Percentiles rank a stretch among this genome's conserved stretches.
Conservation (phyloP, 208 protist genomes). For the Acanthamoeba triangularis region DNA sequence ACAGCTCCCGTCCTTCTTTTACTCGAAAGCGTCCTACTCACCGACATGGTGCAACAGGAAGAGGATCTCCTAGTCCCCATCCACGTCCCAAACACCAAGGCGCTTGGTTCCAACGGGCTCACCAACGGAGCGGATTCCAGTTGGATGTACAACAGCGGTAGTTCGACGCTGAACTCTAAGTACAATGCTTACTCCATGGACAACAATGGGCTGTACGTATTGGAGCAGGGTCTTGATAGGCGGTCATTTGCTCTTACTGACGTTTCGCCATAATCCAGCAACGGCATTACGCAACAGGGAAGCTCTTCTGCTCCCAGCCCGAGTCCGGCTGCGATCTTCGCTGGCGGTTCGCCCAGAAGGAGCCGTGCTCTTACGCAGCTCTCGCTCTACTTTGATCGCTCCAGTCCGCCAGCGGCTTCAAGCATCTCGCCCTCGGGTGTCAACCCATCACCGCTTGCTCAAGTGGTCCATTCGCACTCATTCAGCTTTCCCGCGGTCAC, state of each 20-base stretch:
- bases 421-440: not conserved
- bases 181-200: not conserved
- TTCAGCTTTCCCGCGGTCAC: not conserved
- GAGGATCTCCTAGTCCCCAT: not conserved
- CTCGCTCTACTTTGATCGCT: conserved; percentile 28
- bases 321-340: not conserved
- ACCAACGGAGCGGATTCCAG: not conserved
- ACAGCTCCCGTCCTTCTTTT: not conserved
- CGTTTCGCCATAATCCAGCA: not conserved
- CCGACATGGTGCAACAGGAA: not conserved
- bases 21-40: not conserved
- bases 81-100: not conserved
- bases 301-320: not conserved
- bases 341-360: not conserved
- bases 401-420: not conserved
- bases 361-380: conserved; percentile 27
- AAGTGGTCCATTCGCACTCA: not conserved
- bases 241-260: too few relatives aligned
- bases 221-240: too few relatives aligned
- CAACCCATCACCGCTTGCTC: not conserved
- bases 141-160: not conserved
- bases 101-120: not conserved
- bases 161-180: not conserved
- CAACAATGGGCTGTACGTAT: not conserved
- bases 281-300: not conserved